These are phyloP conservation scores for Irpex sp. DNA, from an alignment of 1,284 basidiomycete species.

Conservation along the genomic window DNA sequence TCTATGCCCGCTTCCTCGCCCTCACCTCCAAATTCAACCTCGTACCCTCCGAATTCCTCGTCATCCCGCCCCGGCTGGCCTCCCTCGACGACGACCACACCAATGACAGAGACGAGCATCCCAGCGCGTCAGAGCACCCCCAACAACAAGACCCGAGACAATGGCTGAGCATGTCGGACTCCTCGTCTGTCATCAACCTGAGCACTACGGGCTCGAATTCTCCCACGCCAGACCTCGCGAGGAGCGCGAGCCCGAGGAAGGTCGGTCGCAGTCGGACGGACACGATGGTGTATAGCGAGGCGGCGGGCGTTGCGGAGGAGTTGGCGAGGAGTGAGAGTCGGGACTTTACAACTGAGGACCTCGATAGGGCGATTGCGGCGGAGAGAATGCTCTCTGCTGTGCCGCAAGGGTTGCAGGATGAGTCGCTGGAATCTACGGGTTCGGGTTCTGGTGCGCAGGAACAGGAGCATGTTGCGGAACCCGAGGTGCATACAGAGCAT, in stretches of 20 bases:
- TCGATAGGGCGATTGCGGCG: conserved; percentile 12
- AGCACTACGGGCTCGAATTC: conserved; percentile 20
- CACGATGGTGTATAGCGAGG: conserved; percentile 74
- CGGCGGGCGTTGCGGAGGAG: conserved; percentile 38
- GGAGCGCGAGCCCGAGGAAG: conserved; percentile 43
- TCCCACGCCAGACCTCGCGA: conserved; percentile 18
- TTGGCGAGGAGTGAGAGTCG: conserved; percentile 28
- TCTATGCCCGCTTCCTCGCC: conserved; percentile 89
- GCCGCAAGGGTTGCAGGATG: neutral
- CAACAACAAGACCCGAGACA: neutral
- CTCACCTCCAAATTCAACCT: conserved; percentile 82
- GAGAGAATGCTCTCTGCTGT: conserved; percentile 8
- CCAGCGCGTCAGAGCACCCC: neutral
- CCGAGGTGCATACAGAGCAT: neutral
- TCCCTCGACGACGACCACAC: conserved; percentile 33
- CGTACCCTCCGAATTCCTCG: conserved; percentile 77
- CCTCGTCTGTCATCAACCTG: conserved; percentile 9
- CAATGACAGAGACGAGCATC: conserved; percentile 32
- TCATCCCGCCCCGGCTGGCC: conserved; percentile 56
- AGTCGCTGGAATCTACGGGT: neutral
- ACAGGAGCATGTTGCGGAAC: neutral
- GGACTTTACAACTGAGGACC: conserved; percentile 18
- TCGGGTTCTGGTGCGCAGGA: neutral
- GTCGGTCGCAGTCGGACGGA: conserved; percentile 62
- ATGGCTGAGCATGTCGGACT: neutral